Evolutionary conservation across 2,329 filamentous ascomycete species (phyloP), one percentile per base, ranked within the genome.

Genomic region (Fusarium sp.): DNA sequence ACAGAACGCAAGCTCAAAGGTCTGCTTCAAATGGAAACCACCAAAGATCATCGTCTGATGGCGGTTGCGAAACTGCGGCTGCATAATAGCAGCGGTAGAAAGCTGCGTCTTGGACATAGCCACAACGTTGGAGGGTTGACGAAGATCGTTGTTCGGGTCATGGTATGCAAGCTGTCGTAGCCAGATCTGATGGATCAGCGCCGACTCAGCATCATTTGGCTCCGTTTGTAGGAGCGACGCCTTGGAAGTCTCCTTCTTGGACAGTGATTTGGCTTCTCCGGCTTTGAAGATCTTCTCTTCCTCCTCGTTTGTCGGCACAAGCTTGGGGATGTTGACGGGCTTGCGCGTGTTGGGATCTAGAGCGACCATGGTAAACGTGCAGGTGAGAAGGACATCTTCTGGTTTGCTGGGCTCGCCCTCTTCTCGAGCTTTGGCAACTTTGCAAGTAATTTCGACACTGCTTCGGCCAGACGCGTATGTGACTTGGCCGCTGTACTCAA

Each of bases 371-470:
- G 76, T 78, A 56, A 78, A 78, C 11, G 75, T 77, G 70, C 83
- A 85, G 0, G 82, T 85, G 3, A 85, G 76, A 42, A 85, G 74
- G 14, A 83, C 78, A 51, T 85, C 83, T 54, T 84, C 82, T 0
- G 82, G 81, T 46, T 75, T 79, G 75, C 81, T 82, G 0, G 80
- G 79, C 73, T 91, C 83, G 25, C 89, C 90, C 56, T 87, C 81
- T 32, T 84, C 81, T 1, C 89, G 87, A 0, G 88, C 90, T 75
- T 91, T 91, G 10, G 91, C 89, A 20, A 94, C 91, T 76, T 92
- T 90, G 71, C 92, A 87, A 0, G 91, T 92, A 11, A 94, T 89
- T 73, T 94, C 91, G 79, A 93, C 88, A 76, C 90, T 92, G 64
- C 89, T 92, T 61, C 91, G 82, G 0, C 92, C 91, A 2, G 91